These are phyloP conservation scores for Colletotrichum ledebouriae DNA, from an alignment of 2,329 filamentous ascomycete genomes.

Conservation along the genomic window DNA sequence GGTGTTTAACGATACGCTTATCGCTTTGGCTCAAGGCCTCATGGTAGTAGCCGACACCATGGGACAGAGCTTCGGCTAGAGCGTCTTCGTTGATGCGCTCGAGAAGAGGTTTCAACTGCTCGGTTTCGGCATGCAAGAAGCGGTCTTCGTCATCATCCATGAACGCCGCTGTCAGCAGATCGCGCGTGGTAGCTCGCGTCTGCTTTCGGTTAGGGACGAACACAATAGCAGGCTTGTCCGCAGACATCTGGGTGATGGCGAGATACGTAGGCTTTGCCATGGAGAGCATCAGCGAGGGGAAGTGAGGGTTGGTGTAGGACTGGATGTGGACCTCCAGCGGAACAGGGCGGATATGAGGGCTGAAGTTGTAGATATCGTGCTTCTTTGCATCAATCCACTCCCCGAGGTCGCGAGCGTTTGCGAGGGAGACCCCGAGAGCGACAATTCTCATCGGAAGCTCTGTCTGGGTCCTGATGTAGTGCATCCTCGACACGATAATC, in stretches of 20 bases:
- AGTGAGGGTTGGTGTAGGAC: conserved; percentile 95
- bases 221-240: conserved; percentile 89
- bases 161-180: conserved; percentile 88
- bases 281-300: conserved; percentile 97
- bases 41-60: conserved; percentile 97
- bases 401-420: conserved; percentile 93
- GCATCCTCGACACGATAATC: conserved; percentile 97
- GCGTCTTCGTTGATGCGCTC: conserved; percentile 87
- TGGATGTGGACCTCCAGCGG: conserved; percentile 95
- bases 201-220: conserved; percentile 97
- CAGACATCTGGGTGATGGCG: conserved; percentile 87
- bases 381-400: conserved; percentile 99
- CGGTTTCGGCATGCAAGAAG: conserved; percentile 87
- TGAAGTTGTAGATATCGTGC: conserved; percentile 99
- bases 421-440: conserved; percentile 89
- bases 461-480: conserved; percentile 91
- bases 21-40: conserved; percentile 91
- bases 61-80: conserved; percentile 88
- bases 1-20: conserved; percentile 92
- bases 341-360: conserved; percentile 88
- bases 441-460: conserved; percentile 89
- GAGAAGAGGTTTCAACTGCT: conserved; percentile 86
- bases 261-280: conserved; percentile 97
- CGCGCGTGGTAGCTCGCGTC: conserved; percentile 86
- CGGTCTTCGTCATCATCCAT: conserved; percentile 93